phyloP scores from a whole-genome alignment of 768 basidiomycete species.

The Trametopsis cervina region DNA sequence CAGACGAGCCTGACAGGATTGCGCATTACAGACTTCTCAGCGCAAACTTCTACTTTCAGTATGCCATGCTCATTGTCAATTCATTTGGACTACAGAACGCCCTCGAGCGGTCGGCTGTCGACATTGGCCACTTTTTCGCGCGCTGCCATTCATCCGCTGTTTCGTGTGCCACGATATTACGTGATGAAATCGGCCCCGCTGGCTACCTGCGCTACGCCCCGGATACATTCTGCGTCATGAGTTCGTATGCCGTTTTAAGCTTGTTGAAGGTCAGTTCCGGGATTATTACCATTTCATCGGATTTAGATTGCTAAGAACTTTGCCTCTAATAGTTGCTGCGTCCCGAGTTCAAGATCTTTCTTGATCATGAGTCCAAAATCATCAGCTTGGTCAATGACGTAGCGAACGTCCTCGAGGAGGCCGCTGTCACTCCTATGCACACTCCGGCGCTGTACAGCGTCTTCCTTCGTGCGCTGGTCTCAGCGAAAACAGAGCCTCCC shows the following conservation, averaged over 20 bases:
- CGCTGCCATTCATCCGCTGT: constrained; percentile 70
- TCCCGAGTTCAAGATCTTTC: constrained; percentile 73
- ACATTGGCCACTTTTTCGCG: constrained; percentile 81
- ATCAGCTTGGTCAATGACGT: constrained; percentile 71
- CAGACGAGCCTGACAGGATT: constrained; percentile 12
- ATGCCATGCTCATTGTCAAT: constrained; percentile 82
- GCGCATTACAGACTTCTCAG: constrained; percentile 43
- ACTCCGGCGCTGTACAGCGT: constrained; percentile 86
- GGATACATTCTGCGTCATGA: constrained; percentile 87
- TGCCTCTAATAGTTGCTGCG: constrained; percentile 55
- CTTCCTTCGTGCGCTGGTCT: constrained; percentile 73
- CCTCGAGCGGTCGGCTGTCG: constrained; percentile 65
- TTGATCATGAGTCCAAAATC: constrained; percentile 68
- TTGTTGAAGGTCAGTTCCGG: constrained; percentile 77
- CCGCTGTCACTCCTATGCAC: constrained; percentile 74
- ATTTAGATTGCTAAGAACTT: too few species aligned
- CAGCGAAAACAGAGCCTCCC: constrained; percentile 35
- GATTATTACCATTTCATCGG: too few species aligned
- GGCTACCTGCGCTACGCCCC: constrained; percentile 80
- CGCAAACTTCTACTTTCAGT: constrained; percentile 75
- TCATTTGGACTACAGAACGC: constrained; percentile 97
- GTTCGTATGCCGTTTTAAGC: constrained; percentile 88
- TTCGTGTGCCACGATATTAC: constrained; percentile 61
- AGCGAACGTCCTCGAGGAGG: constrained; percentile 69
- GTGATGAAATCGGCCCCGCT: constrained; percentile 70